Conservation (phyloP, 2,329 filamentous ascomycete genomes). For the Colletotrichum sp. region DNA sequence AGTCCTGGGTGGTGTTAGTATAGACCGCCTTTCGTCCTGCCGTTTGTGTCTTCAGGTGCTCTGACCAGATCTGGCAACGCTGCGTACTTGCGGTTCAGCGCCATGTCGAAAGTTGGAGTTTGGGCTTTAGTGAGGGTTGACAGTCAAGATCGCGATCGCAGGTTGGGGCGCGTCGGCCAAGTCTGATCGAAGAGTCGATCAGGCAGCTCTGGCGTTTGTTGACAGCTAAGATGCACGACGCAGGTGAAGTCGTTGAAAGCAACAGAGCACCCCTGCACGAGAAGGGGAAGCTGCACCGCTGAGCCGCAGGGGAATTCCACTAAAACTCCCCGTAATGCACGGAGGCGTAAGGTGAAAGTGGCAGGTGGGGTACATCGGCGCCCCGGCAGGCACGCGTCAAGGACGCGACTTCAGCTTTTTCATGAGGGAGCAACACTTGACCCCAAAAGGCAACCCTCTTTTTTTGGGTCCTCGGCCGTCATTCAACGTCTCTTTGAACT, state of each 20-base stretch:
- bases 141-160: background rate
- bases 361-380: conserved; percentile 2
- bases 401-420: conserved; percentile 9
- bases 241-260: background rate
- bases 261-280: background rate
- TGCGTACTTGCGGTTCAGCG: conserved; percentile 82
- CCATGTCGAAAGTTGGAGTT: conserved; percentile 52
- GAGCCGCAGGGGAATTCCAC: background rate
- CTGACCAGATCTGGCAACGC: conserved; percentile 77
- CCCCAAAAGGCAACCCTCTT: background rate
- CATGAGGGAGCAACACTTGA: background rate
- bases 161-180: background rate
- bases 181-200: background rate
- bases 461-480: background rate
- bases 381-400: background rate
- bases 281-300: background rate
- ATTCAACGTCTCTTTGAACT: background rate
- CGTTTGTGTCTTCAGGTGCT: background rate
- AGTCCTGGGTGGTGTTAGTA: conserved; percentile 65
- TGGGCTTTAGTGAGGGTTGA: background rate
- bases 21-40: background rate
- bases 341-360: background rate
- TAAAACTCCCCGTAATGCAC: background rate
- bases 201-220: background rate
- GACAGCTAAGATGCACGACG: background rate